A percentile compares a stretch with the other conserved stretches of the same genome.
Evolutionary conservation across 768 basidiomycete species (phyloP).

Genomic region (Botryobasidium botryosum): DNA sequence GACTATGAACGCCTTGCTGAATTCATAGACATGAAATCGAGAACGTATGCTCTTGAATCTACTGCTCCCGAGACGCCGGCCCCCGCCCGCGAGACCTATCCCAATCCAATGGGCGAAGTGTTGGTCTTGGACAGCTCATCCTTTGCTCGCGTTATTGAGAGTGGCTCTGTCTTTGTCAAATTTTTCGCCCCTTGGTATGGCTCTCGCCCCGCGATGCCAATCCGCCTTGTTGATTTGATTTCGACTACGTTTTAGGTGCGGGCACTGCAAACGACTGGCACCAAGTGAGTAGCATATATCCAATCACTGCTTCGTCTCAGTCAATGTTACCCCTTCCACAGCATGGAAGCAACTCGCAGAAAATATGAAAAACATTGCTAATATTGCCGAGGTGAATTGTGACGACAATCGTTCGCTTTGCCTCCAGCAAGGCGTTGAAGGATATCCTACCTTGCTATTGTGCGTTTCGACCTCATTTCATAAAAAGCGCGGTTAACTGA

Average conservation of each 20-base stretch:
- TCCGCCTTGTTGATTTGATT: not conserved
- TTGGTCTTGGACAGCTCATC: constrained; percentile 27
- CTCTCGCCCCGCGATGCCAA: not conserved
- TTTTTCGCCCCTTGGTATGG: constrained; percentile 82
- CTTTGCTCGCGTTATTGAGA: constrained; percentile 29
- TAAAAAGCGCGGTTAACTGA: too few species aligned
- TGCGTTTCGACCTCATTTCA: constrained; percentile 23
- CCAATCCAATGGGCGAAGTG: constrained; percentile 27
- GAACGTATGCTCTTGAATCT: not conserved
- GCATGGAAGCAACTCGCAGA: constrained; percentile 61
- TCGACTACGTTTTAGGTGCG: constrained; percentile 37
- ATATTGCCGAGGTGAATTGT: constrained; percentile 78
- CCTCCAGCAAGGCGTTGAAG: constrained; percentile 42
- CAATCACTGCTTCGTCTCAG: not conserved
- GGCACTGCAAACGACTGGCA: constrained; percentile 90
- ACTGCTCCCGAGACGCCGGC: constrained; percentile 4
- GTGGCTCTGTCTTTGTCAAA: constrained; percentile 45
- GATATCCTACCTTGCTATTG: constrained; percentile 73
- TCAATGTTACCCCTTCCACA: constrained; percentile 14
- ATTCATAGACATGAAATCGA: constrained; percentile 34
- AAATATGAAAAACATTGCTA: constrained; percentile 50
- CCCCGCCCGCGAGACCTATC: constrained; percentile 12
- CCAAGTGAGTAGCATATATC: constrained; percentile 24
- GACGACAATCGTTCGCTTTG: constrained; percentile 59
- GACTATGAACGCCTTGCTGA: constrained; percentile 35